A percentile compares a stretch with the other conserved stretches of the same genome.
Evolutionary conservation across 441 rosid species (phyloP).

Genomic region (Bruguiera hainesii): DNA sequence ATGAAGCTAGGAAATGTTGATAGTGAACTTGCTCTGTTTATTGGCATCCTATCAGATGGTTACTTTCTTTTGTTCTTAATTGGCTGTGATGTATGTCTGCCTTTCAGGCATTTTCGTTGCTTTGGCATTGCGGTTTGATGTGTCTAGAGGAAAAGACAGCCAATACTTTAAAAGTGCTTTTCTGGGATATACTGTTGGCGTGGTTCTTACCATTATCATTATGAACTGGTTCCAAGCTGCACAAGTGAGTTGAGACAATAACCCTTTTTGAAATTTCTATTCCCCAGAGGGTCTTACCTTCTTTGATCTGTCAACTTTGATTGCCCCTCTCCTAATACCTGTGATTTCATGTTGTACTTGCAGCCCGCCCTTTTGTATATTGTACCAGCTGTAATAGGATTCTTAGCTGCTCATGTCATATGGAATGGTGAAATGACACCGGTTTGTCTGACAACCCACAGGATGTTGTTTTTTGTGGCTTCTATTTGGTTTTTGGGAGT

Average conservation of each 20-base stretch:
- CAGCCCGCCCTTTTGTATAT: constrained; percentile 98
- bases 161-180: constrained; percentile 97
- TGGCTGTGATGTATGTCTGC: neutral
- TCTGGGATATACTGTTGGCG: constrained; percentile 71
- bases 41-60: neutral
- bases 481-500: neutral
- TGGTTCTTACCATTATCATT: constrained; percentile 80
- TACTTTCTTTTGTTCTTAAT: neutral
- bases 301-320: neutral
- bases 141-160: constrained; percentile 72
- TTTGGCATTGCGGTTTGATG: constrained; percentile 85
- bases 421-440: constrained; percentile 91
- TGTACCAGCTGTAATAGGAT: constrained; percentile 90
- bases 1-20: neutral
- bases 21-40: neutral
- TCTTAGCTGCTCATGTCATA: constrained; percentile 80
- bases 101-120: constrained; percentile 91
- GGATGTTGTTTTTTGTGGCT: neutral
- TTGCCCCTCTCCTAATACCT: neutral
- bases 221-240: constrained; percentile 99
- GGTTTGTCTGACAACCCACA: constrained; percentile 41
- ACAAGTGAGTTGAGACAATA: constrained; percentile 44
- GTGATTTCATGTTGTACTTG: constrained; percentile 17
- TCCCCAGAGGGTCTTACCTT: neutral
- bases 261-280: neutral